Evolutionary conservation across 768 basidiomycete species (phyloP), one percentile per base, ranked within the genome.

Genomic region (Rhodosporidiobolus sp.): DNA sequence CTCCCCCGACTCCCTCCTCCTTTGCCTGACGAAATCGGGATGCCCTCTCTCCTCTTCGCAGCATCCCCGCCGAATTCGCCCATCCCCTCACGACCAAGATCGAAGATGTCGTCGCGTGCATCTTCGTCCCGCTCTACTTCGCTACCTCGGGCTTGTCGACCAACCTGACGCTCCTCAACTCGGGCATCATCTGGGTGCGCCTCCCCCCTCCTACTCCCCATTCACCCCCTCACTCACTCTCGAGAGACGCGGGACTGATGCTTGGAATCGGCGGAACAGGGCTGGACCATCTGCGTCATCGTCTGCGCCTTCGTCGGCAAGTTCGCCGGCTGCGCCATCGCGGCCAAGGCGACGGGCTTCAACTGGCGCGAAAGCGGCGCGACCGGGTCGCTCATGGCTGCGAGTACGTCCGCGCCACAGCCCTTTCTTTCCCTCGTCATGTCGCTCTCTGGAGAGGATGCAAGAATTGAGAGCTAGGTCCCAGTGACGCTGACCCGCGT

Each of bases 301-400:
- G 80, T 87, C 9, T 85, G 91, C 57, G 88, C 90, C 0, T 96
- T 93, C 80, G 77, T 83, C 46, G 87, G 89, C 71, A 96, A 96
- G 80, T 94, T 94, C 80, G 55, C 86, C 24, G 86, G 89, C 4
- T 92, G 90, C 78, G 86, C 84, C 9, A 76, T 80, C 14, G 83
- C 87, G 0, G 90, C 92, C 9, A 85, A 84, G 70, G 61, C 81
- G 1, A 83, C 82, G 53, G 89, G 89, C 0, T 94, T 90, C 82
- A 86, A 84, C 53, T 84, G 82, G 81, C 85, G 93, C n/a, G 92
- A 94, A 80, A 83, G 88, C 2, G 87, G 87, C 32, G 91, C 92
- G 10, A 88, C 94, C 68, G 93, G 93, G 6, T 85, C 88, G 61
- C 81, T 96, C 34, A 96, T 96, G 93, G 87, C 87, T 92, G 91